Evolutionary conservation across 495 filamentous ascomycete species (phyloP), one percentile per base, ranked within the genome.

Genomic region (Pseudevernia furfuracea): DNA sequence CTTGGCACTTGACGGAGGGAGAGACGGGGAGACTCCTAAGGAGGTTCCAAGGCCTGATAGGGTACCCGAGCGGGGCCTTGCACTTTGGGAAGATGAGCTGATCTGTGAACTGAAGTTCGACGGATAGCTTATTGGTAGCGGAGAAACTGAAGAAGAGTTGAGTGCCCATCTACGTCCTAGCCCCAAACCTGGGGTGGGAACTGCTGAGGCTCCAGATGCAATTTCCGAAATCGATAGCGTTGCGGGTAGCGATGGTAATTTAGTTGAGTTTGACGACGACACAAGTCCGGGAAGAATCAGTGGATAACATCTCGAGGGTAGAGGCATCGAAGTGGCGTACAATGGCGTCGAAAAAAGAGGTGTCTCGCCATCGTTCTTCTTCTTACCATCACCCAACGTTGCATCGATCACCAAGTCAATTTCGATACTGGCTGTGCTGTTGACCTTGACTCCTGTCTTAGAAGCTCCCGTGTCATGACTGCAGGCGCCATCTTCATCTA

Each of bases 341-440:
- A 67, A 23, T 41, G 32, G 15, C 19, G 63, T 63, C 36, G 46
- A 44, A 59, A 59, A 70, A 11, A 39, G 28, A 37, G 62, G 56
- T n/a, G n/a, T n/a, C n/a, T n/a, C n/a, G n/a, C n/a, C n/a, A n/a
- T n/a, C n/a, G n/a, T n/a, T n/a, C n/a, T n/a, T n/a, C n/a, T n/a
- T n/a, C n/a, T n/a, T n/a, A n/a, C n/a, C n/a, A n/a, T n/a, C n/a
- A n/a, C n/a, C n/a, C 19, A 69, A 32, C 6, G 32, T 21, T 3
- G 59, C 46, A 6, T 69, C 68, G 77, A 85, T 68, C 71, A 77
- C 57, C 70, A 83, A 56, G 63, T 71, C 62, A 58, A 79, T 62
- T 23, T 68, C 65, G 60, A 76, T 46, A 39, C 62, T 32, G 46
- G 72, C 69, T 11, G 68, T n/a, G 5, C 62, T 68, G 14, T 38